Percentiles rank a stretch among this genome's conserved stretches.
Conservation (phyloP, 2,329 filamentous ascomycete species). For the Sarocladium kiliense region DNA sequence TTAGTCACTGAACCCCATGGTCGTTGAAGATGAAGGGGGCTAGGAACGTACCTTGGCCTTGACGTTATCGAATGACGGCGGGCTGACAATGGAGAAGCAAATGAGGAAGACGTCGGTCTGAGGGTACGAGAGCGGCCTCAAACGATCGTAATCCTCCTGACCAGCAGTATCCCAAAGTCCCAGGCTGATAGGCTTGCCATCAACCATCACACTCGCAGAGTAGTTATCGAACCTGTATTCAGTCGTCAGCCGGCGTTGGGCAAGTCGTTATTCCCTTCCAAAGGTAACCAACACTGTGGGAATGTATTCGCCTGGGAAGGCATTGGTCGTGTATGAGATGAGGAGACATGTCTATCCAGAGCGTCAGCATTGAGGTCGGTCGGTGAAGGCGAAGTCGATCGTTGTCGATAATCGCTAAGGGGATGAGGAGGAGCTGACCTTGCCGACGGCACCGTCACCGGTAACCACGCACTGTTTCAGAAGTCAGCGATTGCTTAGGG, state of each 20-base stretch:
- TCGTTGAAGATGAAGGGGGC: neutral
- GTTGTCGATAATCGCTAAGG: constrained; percentile 4
- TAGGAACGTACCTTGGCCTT: constrained; percentile 74
- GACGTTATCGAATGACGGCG: constrained; percentile 97
- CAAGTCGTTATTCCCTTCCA: neutral
- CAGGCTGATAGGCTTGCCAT: constrained; percentile 94
- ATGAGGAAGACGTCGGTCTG: constrained; percentile 98
- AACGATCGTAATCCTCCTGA: constrained; percentile 96
- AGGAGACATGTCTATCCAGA: constrained; percentile 81
- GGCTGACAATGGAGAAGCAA: constrained; percentile 97
- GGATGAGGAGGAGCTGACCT: constrained; percentile 51
- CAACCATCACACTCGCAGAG: constrained; percentile 97
- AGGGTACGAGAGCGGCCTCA: constrained; percentile 92
- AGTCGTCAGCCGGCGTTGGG: neutral
- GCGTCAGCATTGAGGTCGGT: neutral
- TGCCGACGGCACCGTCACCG: constrained; percentile 97
- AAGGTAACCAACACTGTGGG: constrained; percentile 77
- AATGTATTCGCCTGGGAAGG: constrained; percentile 99
- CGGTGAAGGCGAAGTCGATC: neutral
- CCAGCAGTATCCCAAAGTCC: constrained; percentile 98
- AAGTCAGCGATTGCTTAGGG: constrained; percentile 18
- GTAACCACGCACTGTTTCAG: constrained; percentile 84
- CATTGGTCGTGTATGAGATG: constrained; percentile 99
- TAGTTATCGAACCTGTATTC: constrained; percentile 87
- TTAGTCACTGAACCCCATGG: neutral